Evolutionary conservation across 148 eudicot genomes (phyloP).

Genomic region (Cornus controversa): DNA sequence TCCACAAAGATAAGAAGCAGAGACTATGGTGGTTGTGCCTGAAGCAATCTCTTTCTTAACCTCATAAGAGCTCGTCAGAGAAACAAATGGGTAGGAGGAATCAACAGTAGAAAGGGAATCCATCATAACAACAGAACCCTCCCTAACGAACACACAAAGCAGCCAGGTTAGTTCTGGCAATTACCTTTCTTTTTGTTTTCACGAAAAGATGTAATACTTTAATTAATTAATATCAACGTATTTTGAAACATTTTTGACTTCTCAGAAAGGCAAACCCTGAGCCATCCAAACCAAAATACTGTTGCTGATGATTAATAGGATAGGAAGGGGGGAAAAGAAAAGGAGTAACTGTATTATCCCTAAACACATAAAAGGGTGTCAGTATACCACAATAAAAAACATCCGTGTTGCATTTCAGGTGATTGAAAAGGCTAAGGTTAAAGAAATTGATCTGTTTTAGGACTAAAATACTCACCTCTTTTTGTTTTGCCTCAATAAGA

Average conservation of each 20-base stretch:
- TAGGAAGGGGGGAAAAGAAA: not conserved
- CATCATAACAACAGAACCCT: too few species aligned
- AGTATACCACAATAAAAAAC: too few species aligned
- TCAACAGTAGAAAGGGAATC: too few species aligned
- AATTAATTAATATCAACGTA: not conserved
- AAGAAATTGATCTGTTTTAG: not conserved
- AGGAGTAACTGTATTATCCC: not conserved
- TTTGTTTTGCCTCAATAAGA: conserved; percentile 55
- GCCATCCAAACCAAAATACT: not conserved
- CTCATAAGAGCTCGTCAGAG: too few species aligned
- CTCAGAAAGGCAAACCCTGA: not conserved
- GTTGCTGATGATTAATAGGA: not conserved
- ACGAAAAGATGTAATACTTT: not conserved
- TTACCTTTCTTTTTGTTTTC: not conserved
- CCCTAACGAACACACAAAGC: not conserved
- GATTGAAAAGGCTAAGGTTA: not conserved
- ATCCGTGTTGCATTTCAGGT: not conserved
- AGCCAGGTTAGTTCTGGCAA: not conserved
- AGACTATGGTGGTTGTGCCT: too few species aligned
- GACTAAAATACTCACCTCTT: conserved; percentile 56
- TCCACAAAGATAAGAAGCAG: too few species aligned
- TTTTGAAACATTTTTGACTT: not conserved
- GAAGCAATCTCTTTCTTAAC: too few species aligned
- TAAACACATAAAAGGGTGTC: not conserved
- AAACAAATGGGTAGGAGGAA: too few species aligned